Base-by-base conservation (phyloP, 176 grass and related monocot genomes). In the Carex scoparia region DNA sequence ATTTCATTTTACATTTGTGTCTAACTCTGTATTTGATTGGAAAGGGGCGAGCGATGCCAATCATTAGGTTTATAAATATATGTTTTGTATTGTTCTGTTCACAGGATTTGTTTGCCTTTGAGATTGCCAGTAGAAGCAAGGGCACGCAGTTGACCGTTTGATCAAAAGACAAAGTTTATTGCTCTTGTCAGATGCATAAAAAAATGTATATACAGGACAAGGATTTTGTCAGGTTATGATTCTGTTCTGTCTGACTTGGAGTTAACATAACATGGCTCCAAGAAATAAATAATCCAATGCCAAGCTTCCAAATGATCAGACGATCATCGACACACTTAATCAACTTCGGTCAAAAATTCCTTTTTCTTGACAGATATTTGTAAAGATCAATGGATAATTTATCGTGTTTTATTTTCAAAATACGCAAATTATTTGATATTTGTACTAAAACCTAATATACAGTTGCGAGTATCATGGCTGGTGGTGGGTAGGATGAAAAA, bases 141-240 rank as follows among this genome's bases (percentile, higher is more conserved):
- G 55, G 40, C n/a, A 67, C 11, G 38, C 38, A 67, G 78, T 37
- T 82, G 81, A 83, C 61, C 62, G 61, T 83, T 54, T 83, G 42
- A 83, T 83, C 23, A 38, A 55, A 55, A 54, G 10, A 42, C 38
- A 48, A 42, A 81, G 4, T 31, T 8, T 80, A 62, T 80, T 80
- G 55, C 13, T 18, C 16, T 55, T 83, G 62, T 67, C 61, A 67
- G 61, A 55, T 38, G 35, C 46, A 55, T 66, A 16, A 46, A 78
- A 57, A 57, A 28, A 78, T 32, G 5, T 27, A 76, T 76, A 54
- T 27, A 76, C 31, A 54, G 19, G 1, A 54, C n/a, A 51, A 48
- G 5, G 2, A n/a, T 63, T 40, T 64, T 62, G 56, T 33, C 35
- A 81, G 37, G 33, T 62, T 81, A 63, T 59, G 60, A 82, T 82